Evolutionary conservation across 768 basidiomycete genomes (phyloP).

Genomic region (Russula sp.): DNA sequence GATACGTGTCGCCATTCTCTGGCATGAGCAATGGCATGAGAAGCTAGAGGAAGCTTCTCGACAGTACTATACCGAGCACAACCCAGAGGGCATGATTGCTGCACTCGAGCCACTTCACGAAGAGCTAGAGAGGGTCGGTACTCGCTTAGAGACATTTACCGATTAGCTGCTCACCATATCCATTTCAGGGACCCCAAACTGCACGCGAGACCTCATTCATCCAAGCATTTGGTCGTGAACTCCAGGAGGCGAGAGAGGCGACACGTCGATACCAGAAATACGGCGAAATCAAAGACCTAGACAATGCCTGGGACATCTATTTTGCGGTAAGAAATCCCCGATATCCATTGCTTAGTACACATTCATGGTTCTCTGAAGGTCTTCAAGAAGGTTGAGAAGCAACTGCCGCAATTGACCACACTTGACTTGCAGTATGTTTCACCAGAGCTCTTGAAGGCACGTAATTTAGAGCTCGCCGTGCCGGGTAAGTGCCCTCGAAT

Average conservation of each 20-base stretch:
- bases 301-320: slow-evolving; percentile 99
- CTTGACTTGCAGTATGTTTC: slow-evolving; percentile 97
- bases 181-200: slow-evolving; percentile 78
- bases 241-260: slow-evolving; percentile 88
- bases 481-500: slow-evolving; percentile 55
- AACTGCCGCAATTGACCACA: slow-evolving; percentile 79
- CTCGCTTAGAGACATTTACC: not conserved
- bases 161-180: not conserved
- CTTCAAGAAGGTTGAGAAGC: slow-evolving; percentile 95
- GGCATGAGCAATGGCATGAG: slow-evolving; percentile 99
- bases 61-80: slow-evolving; percentile 93
- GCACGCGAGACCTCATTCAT: slow-evolving; percentile 92
- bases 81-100: slow-evolving; percentile 95
- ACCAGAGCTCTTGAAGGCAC: slow-evolving; percentile 80
- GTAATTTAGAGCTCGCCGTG: slow-evolving; percentile 90
- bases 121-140: slow-evolving; percentile 73
- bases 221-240: slow-evolving; percentile 88
- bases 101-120: slow-evolving; percentile 90
- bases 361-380: slow-evolving; percentile 44
- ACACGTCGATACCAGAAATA: slow-evolving; percentile 80
- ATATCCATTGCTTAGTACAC: not conserved
- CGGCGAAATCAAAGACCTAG: slow-evolving; percentile 83
- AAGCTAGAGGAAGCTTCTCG: slow-evolving; percentile 96
- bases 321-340: slow-evolving; percentile 59
- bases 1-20: slow-evolving; percentile 94